phyloP scores from a whole-genome alignment of 176 grass and related monocot genomes.

The Rhynchospora breviuscula region DNA sequence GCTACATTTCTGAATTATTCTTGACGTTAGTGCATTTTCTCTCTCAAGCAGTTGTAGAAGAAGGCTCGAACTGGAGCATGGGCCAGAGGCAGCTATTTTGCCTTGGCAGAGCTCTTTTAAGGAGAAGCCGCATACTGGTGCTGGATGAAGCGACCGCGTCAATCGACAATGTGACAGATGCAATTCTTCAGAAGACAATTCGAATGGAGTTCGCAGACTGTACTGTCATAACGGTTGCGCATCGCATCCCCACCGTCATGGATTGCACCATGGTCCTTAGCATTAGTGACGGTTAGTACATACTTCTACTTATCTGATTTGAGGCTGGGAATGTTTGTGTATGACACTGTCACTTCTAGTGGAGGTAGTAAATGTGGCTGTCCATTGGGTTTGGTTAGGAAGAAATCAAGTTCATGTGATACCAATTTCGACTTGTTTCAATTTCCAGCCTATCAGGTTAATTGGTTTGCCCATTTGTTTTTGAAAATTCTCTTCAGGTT shows the following conservation, averaged over 20 bases:
- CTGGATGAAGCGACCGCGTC: constrained; percentile 86
- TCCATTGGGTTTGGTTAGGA: background rate
- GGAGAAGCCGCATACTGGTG: constrained; percentile 62
- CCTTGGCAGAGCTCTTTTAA: constrained; percentile 71
- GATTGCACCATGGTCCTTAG: constrained; percentile 72
- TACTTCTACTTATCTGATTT: background rate
- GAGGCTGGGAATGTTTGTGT: background rate
- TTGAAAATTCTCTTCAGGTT: background rate
- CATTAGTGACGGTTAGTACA: constrained; percentile 61
- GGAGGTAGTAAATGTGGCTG: background rate
- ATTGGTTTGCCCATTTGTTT: background rate
- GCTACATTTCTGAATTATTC: background rate
- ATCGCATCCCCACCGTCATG: constrained; percentile 88
- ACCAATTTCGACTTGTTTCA: background rate
- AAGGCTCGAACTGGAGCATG: constrained; percentile 98
- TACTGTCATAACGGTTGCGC: constrained; percentile 85
- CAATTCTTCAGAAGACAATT: constrained; percentile 81
- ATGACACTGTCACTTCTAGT: background rate
- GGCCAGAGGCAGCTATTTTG: constrained; percentile 94
- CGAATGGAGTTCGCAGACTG: constrained; percentile 63
- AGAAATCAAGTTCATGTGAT: background rate
- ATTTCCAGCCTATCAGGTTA: background rate
- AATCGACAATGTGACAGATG: constrained; percentile 87
- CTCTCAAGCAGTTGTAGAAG: constrained; percentile 55
- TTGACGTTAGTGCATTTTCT: background rate